phyloP scores from a whole-genome alignment of 2,329 filamentous ascomycete species.

The Neonectria faginata region DNA sequence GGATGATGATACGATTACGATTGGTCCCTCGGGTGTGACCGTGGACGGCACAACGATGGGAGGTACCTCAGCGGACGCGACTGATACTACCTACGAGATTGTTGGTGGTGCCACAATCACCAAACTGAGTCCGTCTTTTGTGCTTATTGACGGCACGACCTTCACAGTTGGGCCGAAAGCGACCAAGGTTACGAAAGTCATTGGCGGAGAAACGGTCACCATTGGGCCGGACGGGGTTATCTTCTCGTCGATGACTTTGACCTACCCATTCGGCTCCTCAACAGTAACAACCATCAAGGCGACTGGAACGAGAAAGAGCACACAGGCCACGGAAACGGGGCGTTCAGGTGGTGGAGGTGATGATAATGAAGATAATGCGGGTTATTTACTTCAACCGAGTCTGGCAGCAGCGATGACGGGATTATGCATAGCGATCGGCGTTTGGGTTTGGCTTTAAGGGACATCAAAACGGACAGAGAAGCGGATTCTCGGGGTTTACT shows the following conservation, averaged over 20 bases:
- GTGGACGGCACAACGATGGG: conserved; percentile 58
- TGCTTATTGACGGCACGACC: conserved; percentile 62
- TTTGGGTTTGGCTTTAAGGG: conserved; percentile 51
- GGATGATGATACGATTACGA: conserved; percentile 62
- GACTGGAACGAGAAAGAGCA: conserved; percentile 41
- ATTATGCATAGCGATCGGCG: conserved; percentile 56
- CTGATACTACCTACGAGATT: conserved; percentile 58
- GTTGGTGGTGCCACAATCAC: conserved; percentile 66
- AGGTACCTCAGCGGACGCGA: conserved; percentile 51
- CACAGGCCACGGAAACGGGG: conserved; percentile 45
- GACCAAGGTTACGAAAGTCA: conserved; percentile 57
- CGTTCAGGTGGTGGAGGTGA: conserved; percentile 31
- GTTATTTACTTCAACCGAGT: conserved; percentile 24
- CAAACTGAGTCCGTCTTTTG: conserved; percentile 59
- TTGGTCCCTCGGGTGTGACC: conserved; percentile 60
- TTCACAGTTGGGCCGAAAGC: conserved; percentile 63
- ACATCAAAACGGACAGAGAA: not conserved
- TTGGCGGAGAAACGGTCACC: conserved; percentile 63
- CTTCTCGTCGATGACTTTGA: conserved; percentile 59
- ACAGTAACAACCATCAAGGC: conserved; percentile 56
- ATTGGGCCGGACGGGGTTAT: conserved; percentile 64
- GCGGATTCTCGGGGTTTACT: not conserved
- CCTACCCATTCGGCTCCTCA: conserved; percentile 59
- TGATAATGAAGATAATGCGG: conserved; percentile 36
- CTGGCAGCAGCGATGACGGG: conserved; percentile 37